A percentile compares a stretch with the other conserved stretches of the same genome.
Evolutionary conservation across 2,329 filamentous ascomycete genomes (phyloP).

Genomic region (Talaromyces atroroseus): DNA sequence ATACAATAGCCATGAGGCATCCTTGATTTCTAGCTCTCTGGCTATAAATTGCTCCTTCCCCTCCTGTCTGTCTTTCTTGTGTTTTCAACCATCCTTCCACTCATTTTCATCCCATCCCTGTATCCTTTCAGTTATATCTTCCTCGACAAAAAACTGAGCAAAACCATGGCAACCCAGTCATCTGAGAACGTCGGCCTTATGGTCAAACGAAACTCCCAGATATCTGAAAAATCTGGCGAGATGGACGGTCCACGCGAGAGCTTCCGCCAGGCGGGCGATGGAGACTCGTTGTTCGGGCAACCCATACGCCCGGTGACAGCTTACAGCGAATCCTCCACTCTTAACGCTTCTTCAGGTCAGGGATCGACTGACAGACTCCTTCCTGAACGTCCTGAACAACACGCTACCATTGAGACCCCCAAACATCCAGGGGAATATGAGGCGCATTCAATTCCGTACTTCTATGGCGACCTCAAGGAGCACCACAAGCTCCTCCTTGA

Average conservation of each 20-base stretch:
- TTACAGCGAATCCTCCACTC: not conserved
- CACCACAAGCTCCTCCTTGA: not conserved
- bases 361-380: not conserved
- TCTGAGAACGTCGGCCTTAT: no score
- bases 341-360: not conserved
- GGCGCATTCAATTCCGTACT: not conserved
- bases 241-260: not conserved
- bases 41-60: constrained; percentile 1
- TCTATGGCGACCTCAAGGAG: not conserved
- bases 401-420: no score
- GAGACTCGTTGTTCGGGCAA: not conserved
- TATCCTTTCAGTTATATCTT: not conserved
- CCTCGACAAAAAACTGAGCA: not conserved
- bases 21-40: not conserved
- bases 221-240: not conserved
- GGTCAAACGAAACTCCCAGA: not conserved
- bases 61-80: not conserved
- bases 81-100: not conserved
- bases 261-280: not conserved
- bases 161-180: not conserved
- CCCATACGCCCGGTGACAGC: not conserved
- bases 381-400: no score
- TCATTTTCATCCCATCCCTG: not conserved
- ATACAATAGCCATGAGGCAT: not conserved
- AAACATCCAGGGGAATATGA: not conserved